phyloP scores from a whole-genome alignment of 768 basidiomycete species.

The Xerocomus brunneocitrinus region DNA sequence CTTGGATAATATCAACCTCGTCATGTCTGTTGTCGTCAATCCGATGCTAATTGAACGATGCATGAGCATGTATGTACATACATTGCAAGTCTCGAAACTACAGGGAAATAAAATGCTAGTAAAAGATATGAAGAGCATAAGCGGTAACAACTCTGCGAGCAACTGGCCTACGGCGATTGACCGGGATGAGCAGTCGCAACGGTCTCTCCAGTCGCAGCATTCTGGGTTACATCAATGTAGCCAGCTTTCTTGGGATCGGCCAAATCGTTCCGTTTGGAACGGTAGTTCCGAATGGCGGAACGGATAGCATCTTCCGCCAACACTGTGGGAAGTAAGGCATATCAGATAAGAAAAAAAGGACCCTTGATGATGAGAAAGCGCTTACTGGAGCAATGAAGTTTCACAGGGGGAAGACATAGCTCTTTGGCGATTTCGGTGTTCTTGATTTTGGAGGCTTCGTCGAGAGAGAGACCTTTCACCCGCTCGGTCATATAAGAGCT shows the following conservation, averaged over 20 bases:
- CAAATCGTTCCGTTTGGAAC: conserved; percentile 66
- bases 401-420: conserved; percentile 90
- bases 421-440: conserved; percentile 99
- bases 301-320: conserved; percentile 98
- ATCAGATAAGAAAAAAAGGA: conserved; percentile 18
- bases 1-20: background rate
- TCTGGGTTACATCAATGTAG: conserved; percentile 68
- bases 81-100: conserved; percentile 10
- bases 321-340: conserved; percentile 48
- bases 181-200: conserved; percentile 48
- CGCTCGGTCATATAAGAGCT: conserved; percentile 99
- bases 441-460: conserved; percentile 93
- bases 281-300: conserved; percentile 95
- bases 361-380: conserved; percentile 8
- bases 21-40: background rate
- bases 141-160: conserved; percentile 1
- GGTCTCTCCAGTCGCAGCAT: conserved; percentile 48
- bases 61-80: conserved; percentile 13
- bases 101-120: conserved; percentile 17
- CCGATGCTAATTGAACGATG: conserved; percentile 3
- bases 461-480: conserved; percentile 89
- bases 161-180: conserved; percentile 19
- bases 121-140: background rate
- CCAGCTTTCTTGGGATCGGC: conserved; percentile 52
- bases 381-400: conserved; percentile 90